phyloP scores from a whole-genome alignment of 352 stramenopile genomes.

The Phytophthora sp. region DNA sequence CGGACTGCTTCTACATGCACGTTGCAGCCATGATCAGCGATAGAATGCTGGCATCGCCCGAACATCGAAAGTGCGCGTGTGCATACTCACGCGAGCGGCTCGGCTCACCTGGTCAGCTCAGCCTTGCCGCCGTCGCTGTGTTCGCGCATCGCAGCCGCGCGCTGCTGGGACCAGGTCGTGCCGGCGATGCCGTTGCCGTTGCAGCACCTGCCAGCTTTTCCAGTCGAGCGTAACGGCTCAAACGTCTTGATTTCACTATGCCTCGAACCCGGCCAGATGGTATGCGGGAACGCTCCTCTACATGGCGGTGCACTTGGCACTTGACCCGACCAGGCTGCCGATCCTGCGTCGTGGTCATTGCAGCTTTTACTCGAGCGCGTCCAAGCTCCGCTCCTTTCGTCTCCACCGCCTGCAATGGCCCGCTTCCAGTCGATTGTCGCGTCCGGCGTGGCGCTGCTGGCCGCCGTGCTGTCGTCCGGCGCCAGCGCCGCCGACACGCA shows the following conservation, averaged over 20 bases:
- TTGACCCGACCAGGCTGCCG: conserved; percentile 16
- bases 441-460: conserved; percentile 18
- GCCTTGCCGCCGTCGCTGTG: neutral
- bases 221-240: conserved; percentile 8
- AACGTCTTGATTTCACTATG: conserved; percentile 22
- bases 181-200: neutral
- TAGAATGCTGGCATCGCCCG: no score
- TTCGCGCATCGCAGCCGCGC: conserved; percentile 8
- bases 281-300: conserved; percentile 1
- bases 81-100: no score
- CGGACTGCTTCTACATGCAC: no score
- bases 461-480: conserved; percentile 18
- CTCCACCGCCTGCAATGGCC: conserved; percentile 8
- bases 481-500: conserved; percentile 35
- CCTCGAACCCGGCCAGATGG: neutral
- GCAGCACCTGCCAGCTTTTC: conserved; percentile 4
- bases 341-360: conserved; percentile 27
- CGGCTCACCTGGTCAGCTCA: conserved; percentile 15
- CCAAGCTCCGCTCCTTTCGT: neutral
- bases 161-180: neutral
- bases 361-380: conserved; percentile 18
- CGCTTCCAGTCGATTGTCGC: conserved; percentile 31
- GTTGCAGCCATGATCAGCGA: no score
- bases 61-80: no score
- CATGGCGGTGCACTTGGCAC: conserved; percentile 1